Conservation (phyloP, 768 basidiomycete species). For the Paxillus rubicundulus region DNA sequence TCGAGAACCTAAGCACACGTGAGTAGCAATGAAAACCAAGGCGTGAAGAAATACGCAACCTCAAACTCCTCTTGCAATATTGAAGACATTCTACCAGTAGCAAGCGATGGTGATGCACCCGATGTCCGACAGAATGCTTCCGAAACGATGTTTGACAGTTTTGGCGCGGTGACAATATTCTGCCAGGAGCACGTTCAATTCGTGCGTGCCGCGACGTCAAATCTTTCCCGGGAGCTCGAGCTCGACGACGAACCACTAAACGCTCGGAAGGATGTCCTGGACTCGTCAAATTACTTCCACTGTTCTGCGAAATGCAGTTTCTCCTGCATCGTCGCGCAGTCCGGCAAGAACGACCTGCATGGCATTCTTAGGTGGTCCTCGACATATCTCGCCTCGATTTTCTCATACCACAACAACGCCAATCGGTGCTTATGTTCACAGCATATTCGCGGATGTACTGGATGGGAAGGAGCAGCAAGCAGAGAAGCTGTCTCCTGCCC, state of each 20-base stretch:
- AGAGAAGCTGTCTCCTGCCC: constrained; percentile 31
- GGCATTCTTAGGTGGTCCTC: constrained; percentile 4
- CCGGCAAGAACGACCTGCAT: background rate
- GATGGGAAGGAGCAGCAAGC: constrained; percentile 9
- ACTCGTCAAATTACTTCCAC: constrained; percentile 11
- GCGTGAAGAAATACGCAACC: constrained; percentile 42
- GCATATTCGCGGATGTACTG: constrained; percentile 16
- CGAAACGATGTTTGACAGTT: constrained; percentile 9
- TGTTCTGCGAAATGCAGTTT: constrained; percentile 10
- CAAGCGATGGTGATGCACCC: constrained; percentile 12
- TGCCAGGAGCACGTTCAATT: background rate
- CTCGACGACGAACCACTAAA: background rate
- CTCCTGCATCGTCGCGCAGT: background rate
- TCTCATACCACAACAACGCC: constrained; percentile 4
- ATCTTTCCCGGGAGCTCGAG: background rate
- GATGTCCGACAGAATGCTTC: constrained; percentile 24
- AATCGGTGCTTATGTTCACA: constrained; percentile 4
- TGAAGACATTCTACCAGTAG: constrained; percentile 45
- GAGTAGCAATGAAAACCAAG: constrained; percentile 7
- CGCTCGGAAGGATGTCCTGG: constrained; percentile 20
- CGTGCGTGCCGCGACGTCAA: background rate
- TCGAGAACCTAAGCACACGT: constrained; percentile 72
- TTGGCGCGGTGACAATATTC: constrained; percentile 7
- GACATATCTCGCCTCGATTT: constrained; percentile 6
- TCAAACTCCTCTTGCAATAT: constrained; percentile 87